Evolutionary conservation across 352 stramenopile genomes (phyloP), one percentile per base, ranked within the genome.

Genomic region (Globisporangium canariense): DNA sequence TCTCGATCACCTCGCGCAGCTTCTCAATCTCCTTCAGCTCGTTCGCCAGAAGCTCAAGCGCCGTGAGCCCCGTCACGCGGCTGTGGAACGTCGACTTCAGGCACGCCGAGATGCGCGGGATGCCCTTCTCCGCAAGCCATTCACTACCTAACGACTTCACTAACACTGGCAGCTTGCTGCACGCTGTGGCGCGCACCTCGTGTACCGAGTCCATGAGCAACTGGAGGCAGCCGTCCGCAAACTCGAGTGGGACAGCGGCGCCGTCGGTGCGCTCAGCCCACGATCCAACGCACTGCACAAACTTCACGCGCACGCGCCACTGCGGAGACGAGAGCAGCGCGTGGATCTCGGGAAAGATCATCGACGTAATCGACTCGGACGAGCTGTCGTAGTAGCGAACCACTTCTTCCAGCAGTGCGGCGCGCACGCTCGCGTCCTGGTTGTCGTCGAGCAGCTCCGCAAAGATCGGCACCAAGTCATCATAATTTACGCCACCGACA

Each of bases 221-320:
- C 14, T 83, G 74, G 25, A 96, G 69, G 20, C 78, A 92, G 1
- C 79, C 75, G 66, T 90, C 78, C 13, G 86, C 84, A 69, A 93
- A 91, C 36, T 91, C 81, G 3, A 76, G 45, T 34, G 84, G 81
- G 13, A 93, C 73, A 47, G 71, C 56, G 8, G 77, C 73, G 4
- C 79, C 79, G 58, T 93, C 82, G 0, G 75, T 71, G 54, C 83
- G 83, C 58, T 89, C 83, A 4, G 83, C 81, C 86, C 86, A 96
- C 4, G 86, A 83, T 49, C 76, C 83, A 43, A 96, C 82, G 56
- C 88, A 93, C 67, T 96, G 78, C 43, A 93, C 83, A 72, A 89
- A 94, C 55, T 93, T 92, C 25, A 96, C 79, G 20, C 88, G 88
- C 22, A 93, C 81, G 55, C 88, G 84, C 88, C 88, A 96, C 61